A percentile compares a stretch with the other conserved stretches of the same genome.
phyloP scores from a whole-genome alignment of 2,329 filamentous ascomycete genomes.

The Botryotinia globosa region DNA sequence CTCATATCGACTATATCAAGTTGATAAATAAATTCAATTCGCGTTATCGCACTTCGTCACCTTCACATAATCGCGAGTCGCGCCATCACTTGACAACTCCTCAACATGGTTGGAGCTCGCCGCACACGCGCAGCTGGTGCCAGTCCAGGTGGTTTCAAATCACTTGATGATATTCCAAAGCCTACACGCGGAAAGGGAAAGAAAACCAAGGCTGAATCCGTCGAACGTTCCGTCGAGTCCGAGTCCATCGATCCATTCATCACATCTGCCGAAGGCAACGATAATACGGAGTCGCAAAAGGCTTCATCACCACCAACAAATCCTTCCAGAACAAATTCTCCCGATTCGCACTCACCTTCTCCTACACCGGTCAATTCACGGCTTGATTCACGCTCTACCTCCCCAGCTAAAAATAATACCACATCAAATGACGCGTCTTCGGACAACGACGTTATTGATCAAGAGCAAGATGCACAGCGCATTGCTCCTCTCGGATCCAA shows the following conservation, averaged over 20 bases:
- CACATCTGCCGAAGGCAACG: not conserved
- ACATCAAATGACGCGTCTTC: conserved; percentile 15
- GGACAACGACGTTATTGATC: conserved; percentile 4
- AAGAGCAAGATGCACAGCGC: not conserved
- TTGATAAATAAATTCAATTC: not conserved
- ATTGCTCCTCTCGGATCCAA: not conserved
- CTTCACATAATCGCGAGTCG: conserved; percentile 1
- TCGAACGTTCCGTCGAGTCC: conserved; percentile 8
- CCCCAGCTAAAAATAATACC: not conserved
- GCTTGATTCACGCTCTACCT: conserved; percentile 20
- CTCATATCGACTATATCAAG: not conserved
- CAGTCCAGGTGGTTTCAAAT: conserved; percentile 20
- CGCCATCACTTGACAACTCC: not conserved
- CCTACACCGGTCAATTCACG: conserved; percentile 12
- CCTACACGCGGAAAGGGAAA: conserved; percentile 4
- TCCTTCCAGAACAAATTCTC: not conserved
- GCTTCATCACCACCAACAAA: conserved; percentile 2
- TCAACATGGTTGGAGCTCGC: conserved; percentile 14
- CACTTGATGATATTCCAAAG: conserved; percentile 17
- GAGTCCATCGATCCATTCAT: not conserved
- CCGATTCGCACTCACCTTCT: conserved; percentile 17
- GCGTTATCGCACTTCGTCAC: not conserved
- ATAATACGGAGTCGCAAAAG: conserved; percentile 15
- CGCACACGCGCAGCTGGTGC: conserved; percentile 13
- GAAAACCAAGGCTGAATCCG: not conserved